These are phyloP conservation scores for Collybiopsis luxurians DNA, from an alignment of 768 basidiomycete genomes.

Conservation along the genomic window DNA sequence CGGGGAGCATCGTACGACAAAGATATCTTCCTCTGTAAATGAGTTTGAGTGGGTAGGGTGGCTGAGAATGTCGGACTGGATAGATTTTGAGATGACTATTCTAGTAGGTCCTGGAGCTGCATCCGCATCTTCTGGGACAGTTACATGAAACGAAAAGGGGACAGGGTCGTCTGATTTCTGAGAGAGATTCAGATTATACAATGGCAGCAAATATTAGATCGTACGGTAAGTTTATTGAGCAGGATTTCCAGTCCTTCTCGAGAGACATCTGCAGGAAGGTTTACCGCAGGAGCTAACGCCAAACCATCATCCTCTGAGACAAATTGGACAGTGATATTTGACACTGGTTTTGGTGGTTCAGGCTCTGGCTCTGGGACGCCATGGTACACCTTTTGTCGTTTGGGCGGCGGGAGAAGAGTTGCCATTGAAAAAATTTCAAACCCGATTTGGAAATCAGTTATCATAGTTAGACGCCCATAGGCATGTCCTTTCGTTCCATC, in stretches of 20 bases:
- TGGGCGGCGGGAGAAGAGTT: constrained; percentile 82
- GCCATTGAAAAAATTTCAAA: constrained; percentile 55
- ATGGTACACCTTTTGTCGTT: constrained; percentile 81
- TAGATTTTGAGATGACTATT: constrained; percentile 81
- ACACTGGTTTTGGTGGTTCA: constrained; percentile 42
- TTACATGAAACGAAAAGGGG: constrained; percentile 89
- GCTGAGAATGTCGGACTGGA: constrained; percentile 75
- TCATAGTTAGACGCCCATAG: too few relatives aligned
- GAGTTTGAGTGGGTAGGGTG: constrained; percentile 57
- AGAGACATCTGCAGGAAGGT: constrained; percentile 82
- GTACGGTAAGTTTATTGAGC: constrained; percentile 77
- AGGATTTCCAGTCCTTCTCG: constrained; percentile 82
- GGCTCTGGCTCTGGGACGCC: constrained; percentile 65
- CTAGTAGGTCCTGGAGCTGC: constrained; percentile 55
- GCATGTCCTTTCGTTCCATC: too few relatives aligned
- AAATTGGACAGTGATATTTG: constrained; percentile 88
- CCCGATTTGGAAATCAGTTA: background rate
- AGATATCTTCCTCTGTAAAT: constrained; percentile 83
- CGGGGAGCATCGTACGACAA: constrained; percentile 87
- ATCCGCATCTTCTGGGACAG: constrained; percentile 51
- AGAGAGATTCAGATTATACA: constrained; percentile 11
- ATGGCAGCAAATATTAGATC: constrained; percentile 11
- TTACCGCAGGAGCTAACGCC: constrained; percentile 83
- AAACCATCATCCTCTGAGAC: constrained; percentile 84
- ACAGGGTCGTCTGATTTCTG: constrained; percentile 68